Conservation (phyloP, 2,329 filamentous ascomycete species). For the Calonectria multiphialidica region DNA sequence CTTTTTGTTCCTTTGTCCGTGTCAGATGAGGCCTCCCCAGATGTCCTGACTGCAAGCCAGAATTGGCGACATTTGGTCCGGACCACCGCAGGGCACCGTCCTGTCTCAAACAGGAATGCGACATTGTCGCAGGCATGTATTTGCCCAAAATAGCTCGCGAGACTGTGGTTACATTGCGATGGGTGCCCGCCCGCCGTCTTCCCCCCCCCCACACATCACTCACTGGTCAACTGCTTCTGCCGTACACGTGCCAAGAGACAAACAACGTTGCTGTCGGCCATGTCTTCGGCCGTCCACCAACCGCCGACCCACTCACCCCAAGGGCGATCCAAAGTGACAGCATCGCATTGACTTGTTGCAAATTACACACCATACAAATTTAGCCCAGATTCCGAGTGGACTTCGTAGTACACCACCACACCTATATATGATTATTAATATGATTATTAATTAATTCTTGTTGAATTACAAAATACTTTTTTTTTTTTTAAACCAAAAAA, state of each 20-base stretch:
- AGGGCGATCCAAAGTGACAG: constrained; percentile 22
- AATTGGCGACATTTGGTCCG: background rate
- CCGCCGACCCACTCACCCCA: constrained; percentile 21
- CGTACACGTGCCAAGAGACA: constrained; percentile 9
- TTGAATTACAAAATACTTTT: too few species aligned
- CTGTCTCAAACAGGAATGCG: constrained; percentile 4
- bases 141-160: constrained; percentile 22
- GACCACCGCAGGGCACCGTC: background rate
- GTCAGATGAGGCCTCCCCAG: constrained; percentile 38
- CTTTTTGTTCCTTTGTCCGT: constrained; percentile 1
- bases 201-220: background rate
- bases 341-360: background rate
- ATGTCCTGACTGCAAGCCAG: background rate
- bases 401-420: background rate
- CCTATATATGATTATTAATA: too few species aligned
- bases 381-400: background rate
- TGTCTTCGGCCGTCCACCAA: constrained; percentile 7
- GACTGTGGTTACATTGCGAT: constrained; percentile 11
- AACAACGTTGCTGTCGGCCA: constrained; percentile 3
- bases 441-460: too few species aligned
- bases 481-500: too few species aligned
- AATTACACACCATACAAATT: background rate
- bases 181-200: background rate
- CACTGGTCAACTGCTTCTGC: background rate
- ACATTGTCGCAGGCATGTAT: background rate